Evolutionary conservation across 768 basidiomycete genomes (phyloP).

Genomic region (Cubamyces sp.): DNA sequence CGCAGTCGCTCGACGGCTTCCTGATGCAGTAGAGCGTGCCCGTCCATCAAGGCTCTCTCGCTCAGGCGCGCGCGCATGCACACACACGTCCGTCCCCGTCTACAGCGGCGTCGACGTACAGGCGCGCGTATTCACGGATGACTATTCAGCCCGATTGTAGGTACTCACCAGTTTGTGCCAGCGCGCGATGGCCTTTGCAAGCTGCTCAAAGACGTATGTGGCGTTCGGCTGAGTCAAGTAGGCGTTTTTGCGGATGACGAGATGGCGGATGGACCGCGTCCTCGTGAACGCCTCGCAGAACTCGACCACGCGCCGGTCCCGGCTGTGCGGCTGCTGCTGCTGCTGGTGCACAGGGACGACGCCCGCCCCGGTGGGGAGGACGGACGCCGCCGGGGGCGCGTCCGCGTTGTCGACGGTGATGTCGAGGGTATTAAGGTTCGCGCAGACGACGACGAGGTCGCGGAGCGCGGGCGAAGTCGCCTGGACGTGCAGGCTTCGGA

Average conservation of each 20-base stretch:
- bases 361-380: not conserved
- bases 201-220: slow-evolving; percentile 46
- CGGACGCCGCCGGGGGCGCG: not conserved
- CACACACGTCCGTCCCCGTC: not conserved
- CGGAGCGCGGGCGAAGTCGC: slow-evolving; percentile 47
- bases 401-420: slow-evolving; percentile 37
- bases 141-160: not conserved
- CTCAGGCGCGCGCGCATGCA: not conserved
- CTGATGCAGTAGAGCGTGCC: too few relatives aligned
- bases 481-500: slow-evolving; percentile 47
- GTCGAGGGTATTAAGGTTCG: slow-evolving; percentile 44
- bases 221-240: slow-evolving; percentile 60
- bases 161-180: slow-evolving; percentile 55
- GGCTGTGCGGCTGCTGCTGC: not conserved
- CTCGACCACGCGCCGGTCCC: slow-evolving; percentile 24
- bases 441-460: slow-evolving; percentile 41
- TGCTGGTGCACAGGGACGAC: not conserved
- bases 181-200: slow-evolving; percentile 47
- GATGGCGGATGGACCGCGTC: slow-evolving; percentile 44
- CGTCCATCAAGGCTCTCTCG: too few relatives aligned
- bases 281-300: slow-evolving; percentile 47
- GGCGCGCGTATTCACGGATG: too few relatives aligned
- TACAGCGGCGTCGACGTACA: not conserved
- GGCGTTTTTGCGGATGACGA: slow-evolving; percentile 58
- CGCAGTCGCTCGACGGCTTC: too few relatives aligned